These are phyloP conservation scores for Blastobotrys capitulatus DNA, from an alignment of 1,139 yeast genomes.

Conservation along the genomic window DNA sequence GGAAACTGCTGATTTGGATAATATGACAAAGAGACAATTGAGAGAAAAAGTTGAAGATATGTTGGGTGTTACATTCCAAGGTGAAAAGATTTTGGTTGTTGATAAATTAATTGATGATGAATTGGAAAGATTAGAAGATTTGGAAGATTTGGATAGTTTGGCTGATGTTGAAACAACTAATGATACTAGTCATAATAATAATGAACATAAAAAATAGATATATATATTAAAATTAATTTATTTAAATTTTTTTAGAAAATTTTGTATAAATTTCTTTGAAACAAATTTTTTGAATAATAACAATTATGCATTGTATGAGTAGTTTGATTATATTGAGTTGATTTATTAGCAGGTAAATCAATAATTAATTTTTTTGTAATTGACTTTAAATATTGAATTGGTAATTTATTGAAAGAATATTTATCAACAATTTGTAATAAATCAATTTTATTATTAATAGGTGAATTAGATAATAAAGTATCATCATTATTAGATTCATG, in stretches of 20 bases:
- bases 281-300: neutral
- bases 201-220: neutral
- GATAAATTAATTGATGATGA: slow-evolving; percentile 36
- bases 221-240: too few species aligned
- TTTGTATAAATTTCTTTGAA: neutral
- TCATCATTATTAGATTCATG: neutral
- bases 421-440: neutral
- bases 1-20: slow-evolving; percentile 32
- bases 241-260: neutral
- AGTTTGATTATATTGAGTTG: neutral
- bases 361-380: neutral
- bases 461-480: neutral
- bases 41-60: slow-evolving; percentile 35
- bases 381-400: too few species aligned
- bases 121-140: slow-evolving; percentile 28
- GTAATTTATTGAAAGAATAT: too few species aligned
- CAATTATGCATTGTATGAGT: neutral
- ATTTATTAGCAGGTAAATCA: neutral
- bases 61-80: slow-evolving; percentile 32
- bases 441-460: neutral
- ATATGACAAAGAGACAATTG: slow-evolving; percentile 35
- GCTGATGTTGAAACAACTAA: slow-evolving; percentile 1
- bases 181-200: neutral
- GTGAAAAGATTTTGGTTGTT: slow-evolving; percentile 29
- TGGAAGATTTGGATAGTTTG: slow-evolving; percentile 13